Percentiles rank a stretch among this genome's conserved stretches.
These are phyloP conservation scores for Brassica hybrid DNA, from an alignment of 441 rosid species.

Conservation along the genomic window DNA sequence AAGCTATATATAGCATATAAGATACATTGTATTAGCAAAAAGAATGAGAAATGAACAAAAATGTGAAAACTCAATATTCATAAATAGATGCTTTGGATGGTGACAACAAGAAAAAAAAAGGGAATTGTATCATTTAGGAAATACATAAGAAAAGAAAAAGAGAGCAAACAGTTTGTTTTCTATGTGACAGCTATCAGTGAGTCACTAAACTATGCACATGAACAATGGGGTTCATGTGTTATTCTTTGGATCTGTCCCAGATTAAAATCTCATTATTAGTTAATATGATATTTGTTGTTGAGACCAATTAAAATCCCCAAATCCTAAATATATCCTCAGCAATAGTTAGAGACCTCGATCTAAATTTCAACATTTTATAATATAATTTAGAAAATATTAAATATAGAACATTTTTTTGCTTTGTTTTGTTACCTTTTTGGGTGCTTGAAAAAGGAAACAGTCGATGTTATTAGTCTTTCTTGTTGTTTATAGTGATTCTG, in stretches of 20 bases:
- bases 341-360: conserved; percentile 13
- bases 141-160: conserved; percentile 30
- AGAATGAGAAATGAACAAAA: not conserved
- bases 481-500: not conserved
- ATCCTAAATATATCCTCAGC: not conserved
- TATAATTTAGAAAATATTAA: not conserved
- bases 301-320: not conserved
- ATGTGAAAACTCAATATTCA: not conserved
- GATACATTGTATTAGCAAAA: conserved; percentile 27
- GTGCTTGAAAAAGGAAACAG: conserved; percentile 10
- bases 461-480: not conserved
- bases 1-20: conserved; percentile 12
- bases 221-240: conserved; percentile 46
- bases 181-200: conserved; percentile 41
- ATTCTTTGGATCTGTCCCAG: conserved; percentile 36
- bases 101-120: not conserved
- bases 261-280: conserved; percentile 10
- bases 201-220: conserved; percentile 43
- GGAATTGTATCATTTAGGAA: conserved; percentile 17
- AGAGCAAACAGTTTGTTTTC: conserved; percentile 31
- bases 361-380: not conserved
- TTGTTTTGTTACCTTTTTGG: not conserved
- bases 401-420: too few species aligned
- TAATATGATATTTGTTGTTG: conserved; percentile 1
- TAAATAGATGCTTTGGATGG: conserved; percentile 29